phyloP scores from a whole-genome alignment of 495 filamentous ascomycete species.

The Penicillium simplicissimum region DNA sequence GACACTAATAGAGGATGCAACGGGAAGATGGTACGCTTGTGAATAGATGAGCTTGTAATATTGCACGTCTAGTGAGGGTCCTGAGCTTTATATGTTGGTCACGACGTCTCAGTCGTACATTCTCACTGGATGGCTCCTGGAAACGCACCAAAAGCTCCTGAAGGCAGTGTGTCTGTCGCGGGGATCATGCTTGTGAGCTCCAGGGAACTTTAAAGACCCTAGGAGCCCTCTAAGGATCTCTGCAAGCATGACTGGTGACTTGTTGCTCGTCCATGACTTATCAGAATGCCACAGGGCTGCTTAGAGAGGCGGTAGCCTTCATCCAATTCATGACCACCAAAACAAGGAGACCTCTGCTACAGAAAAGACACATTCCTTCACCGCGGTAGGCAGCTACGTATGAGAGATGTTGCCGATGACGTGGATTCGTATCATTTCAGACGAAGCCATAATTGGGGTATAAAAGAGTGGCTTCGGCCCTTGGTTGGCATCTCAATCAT shows the following conservation, averaged over 20 bases:
- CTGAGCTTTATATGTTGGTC: background rate
- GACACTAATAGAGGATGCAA: too few relatives aligned
- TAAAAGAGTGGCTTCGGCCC: background rate
- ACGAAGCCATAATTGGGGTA: background rate
- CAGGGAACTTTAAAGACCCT: background rate
- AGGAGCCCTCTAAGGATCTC: background rate
- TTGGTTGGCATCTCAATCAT: background rate
- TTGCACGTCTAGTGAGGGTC: background rate
- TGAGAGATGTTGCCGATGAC: background rate
- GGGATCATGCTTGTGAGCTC: background rate
- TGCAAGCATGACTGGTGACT: background rate
- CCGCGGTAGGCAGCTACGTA: background rate
- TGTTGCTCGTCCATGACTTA: background rate
- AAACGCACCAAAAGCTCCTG: background rate
- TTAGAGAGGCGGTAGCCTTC: background rate
- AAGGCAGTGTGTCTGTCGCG: background rate
- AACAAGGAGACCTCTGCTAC: background rate
- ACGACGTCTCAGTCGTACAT: background rate
- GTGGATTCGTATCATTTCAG: background rate
- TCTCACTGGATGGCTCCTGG: background rate
- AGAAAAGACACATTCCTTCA: background rate
- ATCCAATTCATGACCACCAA: background rate
- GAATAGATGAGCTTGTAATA: too few relatives aligned
- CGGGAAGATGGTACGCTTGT: too few relatives aligned
- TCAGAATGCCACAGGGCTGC: background rate